Percentiles rank a stretch among this genome's conserved stretches.
These are phyloP conservation scores for Euphorbia pulcherrima DNA, from an alignment of 345 rosid genomes.

Conservation along the genomic window DNA sequence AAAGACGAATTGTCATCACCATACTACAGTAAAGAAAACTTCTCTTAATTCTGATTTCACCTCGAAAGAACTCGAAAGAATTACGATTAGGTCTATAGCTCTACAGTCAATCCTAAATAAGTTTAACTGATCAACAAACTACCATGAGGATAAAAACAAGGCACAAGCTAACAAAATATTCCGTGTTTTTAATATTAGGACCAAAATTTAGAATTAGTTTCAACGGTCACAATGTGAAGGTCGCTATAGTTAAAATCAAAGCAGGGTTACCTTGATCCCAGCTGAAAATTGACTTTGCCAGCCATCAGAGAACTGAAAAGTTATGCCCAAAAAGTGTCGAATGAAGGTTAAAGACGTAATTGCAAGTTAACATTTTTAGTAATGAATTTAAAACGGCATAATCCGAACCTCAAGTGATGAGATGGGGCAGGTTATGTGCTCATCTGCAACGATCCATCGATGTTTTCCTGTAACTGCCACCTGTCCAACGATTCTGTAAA, in stretches of 20 bases:
- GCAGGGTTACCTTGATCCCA: constrained; percentile 64
- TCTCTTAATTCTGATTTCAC: not conserved
- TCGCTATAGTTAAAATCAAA: constrained; percentile 1
- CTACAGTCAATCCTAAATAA: not conserved
- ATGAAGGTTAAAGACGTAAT: not conserved
- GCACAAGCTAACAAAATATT: not conserved
- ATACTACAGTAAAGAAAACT: not conserved
- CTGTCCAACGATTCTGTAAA: constrained; percentile 74
- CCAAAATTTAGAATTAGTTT: not conserved
- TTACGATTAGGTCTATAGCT: not conserved
- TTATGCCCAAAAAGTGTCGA: constrained; percentile 9
- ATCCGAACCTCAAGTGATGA: constrained; percentile 68
- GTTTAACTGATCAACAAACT: not conserved
- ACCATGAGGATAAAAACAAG: not conserved
- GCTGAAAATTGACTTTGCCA: constrained; percentile 78
- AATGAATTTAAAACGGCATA: no score
- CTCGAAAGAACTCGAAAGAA: not conserved
- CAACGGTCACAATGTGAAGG: not conserved
- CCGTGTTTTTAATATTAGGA: not conserved
- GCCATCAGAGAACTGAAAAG: constrained; percentile 61
- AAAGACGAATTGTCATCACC: not conserved
- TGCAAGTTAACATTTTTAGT: not conserved
- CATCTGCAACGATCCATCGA: constrained; percentile 68
- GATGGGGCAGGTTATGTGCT: constrained; percentile 34
- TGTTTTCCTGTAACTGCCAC: constrained; percentile 75